Evolutionary conservation across 2,329 filamentous ascomycete genomes (phyloP).

Genomic region (Teratosphaeria destructans): DNA sequence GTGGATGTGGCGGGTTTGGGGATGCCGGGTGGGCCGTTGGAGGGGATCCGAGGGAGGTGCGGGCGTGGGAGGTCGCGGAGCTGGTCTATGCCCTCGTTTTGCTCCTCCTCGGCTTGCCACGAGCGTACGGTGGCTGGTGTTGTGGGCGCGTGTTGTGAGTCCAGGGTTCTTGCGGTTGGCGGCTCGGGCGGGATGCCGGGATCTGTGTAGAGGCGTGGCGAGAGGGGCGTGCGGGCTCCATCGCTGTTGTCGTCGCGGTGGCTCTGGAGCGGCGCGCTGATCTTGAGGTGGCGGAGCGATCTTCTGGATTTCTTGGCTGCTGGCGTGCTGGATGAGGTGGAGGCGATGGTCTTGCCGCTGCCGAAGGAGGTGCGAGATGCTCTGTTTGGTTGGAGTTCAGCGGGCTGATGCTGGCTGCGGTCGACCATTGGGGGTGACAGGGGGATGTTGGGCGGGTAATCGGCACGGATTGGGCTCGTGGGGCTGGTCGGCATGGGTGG

Average conservation of each 20-base stretch:
- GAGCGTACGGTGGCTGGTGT: constrained; percentile 20
- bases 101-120: constrained; percentile 10
- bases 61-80: constrained; percentile 16
- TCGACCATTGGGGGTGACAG: constrained; percentile 8
- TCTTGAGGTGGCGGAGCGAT: constrained; percentile 45
- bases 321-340: neutral
- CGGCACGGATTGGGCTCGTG: constrained; percentile 18
- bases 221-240: constrained; percentile 42
- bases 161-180: constrained; percentile 26
- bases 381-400: neutral
- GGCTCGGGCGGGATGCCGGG: constrained; percentile 46
- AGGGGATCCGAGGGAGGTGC: constrained; percentile 14
- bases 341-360: constrained; percentile 24
- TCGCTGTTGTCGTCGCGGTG: constrained; percentile 34
- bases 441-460: constrained; percentile 10
- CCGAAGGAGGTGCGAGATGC: constrained; percentile 25
- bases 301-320: constrained; percentile 15
- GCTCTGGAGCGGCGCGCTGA: constrained; percentile 43
- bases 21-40: constrained; percentile 1
- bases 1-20: neutral
- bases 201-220: constrained; percentile 42
- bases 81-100: constrained; percentile 12
- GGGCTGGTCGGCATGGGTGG: constrained; percentile 13
- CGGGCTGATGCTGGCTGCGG: constrained; percentile 7
- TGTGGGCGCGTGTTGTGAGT: constrained; percentile 17